Conservation (phyloP, 768 basidiomycete species). For the Boletus reticulatus region DNA sequence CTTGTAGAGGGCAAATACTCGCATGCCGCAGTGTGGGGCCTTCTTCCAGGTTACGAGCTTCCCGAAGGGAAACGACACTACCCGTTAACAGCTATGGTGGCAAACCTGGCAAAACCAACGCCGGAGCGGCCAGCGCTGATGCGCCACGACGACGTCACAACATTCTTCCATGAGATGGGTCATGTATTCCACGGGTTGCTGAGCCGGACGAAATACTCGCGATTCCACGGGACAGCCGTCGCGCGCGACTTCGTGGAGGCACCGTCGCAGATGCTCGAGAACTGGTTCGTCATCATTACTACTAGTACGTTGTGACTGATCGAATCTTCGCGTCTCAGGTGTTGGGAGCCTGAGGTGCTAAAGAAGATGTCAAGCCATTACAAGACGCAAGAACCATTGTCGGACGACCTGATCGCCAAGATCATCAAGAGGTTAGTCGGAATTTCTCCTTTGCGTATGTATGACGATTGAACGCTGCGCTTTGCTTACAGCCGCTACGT, state of each 20-base stretch:
- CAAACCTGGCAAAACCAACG: slow-evolving; percentile 85
- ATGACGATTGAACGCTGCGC: background rate
- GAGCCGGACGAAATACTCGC: slow-evolving; percentile 63
- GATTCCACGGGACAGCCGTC: slow-evolving; percentile 83
- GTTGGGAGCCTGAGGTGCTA: slow-evolving; percentile 80
- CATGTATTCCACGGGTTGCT: slow-evolving; percentile 71
- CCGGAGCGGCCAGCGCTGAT: slow-evolving; percentile 79
- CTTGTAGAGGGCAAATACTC: slow-evolving; percentile 69
- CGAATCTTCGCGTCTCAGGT: slow-evolving; percentile 38
- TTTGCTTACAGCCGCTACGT: slow-evolving; percentile 57
- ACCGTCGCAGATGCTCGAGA: slow-evolving; percentile 90
- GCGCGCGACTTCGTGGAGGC: slow-evolving; percentile 87
- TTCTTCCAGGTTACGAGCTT: slow-evolving; percentile 63
- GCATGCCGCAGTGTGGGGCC: slow-evolving; percentile 83
- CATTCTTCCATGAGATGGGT: slow-evolving; percentile 92
- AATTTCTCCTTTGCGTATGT: no score
- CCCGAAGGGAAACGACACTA: slow-evolving; percentile 61
- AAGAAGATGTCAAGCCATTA: slow-evolving; percentile 78
- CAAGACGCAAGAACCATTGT: slow-evolving; percentile 67
- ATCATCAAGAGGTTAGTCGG: slow-evolving; percentile 66
- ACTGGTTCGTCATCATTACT: slow-evolving; percentile 53
- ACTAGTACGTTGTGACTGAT: background rate
- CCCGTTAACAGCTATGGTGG: slow-evolving; percentile 83
- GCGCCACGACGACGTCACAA: slow-evolving; percentile 86
- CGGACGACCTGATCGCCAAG: slow-evolving; percentile 67